Base-by-base conservation (phyloP, 345 rosid genomes). In the Tarenaya hassleriana region DNA sequence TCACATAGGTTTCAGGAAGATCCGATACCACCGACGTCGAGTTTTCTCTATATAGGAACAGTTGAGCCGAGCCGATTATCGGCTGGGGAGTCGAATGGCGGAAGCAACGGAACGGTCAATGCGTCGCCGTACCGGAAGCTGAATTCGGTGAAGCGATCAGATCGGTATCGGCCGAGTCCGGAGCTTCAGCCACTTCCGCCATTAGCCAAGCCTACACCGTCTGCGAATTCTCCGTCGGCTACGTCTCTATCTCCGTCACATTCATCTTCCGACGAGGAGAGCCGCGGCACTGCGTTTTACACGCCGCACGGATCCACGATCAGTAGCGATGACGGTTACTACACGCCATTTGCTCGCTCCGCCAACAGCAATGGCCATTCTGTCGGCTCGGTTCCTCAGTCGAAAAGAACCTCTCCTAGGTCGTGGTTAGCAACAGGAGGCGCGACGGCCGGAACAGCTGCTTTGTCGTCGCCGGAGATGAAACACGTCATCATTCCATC, bases 101-200 rank as follows among this genome's bases (percentile, higher is more conserved):
- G 42, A 31, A 38, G 53, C 34, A 56, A 48, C 10, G 54, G 27
- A 38, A 63, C 61, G 43, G 81, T 69, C 11, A 80, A 77, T 43
- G 63, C 58, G 0, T 84, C 95, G 0, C 98, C 96, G 13, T 84
- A 87, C 71, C 83, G 70, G 59, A 82, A 86, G 63, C 66, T 87
- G 47, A 64, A 76, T 68, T 75, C 94, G 11, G 40, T 75, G 6
- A 84, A 80, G 72, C 72, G 82, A 71, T 84, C 95, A 6, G 98
- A 91, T 38, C 78, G 95, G 14, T 91, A 91, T 48, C 56, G 98
- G 18, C 98, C 98, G 1, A 91, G 98, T 38, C 98, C 98, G 0
- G 98, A 91, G 34, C 75, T 91, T 69, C 96, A 84, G 64, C 98
- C 98, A 17, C 75, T 91, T 39, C 95, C 97, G 1, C 97, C 88